Percentiles rank a stretch among this genome's conserved stretches.
These are phyloP conservation scores for Botryotinia calthae DNA, from an alignment of 2,329 filamentous ascomycete genomes.

Conservation along the genomic window DNA sequence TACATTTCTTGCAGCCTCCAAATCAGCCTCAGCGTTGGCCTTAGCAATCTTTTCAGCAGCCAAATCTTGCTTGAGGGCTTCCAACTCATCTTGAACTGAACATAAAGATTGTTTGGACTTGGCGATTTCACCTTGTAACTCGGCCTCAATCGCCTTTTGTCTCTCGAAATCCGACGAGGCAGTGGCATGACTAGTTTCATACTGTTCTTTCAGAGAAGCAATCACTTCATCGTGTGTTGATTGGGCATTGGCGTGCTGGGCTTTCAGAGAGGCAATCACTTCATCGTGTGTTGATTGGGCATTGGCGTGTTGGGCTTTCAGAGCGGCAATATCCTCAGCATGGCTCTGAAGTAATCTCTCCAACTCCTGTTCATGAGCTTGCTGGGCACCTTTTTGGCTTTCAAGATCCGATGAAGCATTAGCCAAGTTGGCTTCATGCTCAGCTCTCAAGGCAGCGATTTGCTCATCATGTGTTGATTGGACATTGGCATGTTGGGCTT, in stretches of 20 bases:
- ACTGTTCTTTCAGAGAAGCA: constrained; percentile 45
- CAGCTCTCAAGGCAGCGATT: constrained; percentile 37
- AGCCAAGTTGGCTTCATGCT: background rate
- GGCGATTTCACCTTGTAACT: constrained; percentile 47
- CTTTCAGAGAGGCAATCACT: constrained; percentile 39
- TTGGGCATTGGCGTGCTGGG: constrained; percentile 47
- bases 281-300: constrained; percentile 50
- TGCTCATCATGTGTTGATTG: constrained; percentile 49
- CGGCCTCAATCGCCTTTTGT: constrained; percentile 40
- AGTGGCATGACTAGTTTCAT: constrained; percentile 42
- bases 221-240: constrained; percentile 45
- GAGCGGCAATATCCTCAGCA: constrained; percentile 40
- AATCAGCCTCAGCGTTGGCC: constrained; percentile 48
- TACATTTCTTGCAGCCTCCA: constrained; percentile 56
- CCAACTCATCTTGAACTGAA: constrained; percentile 32
- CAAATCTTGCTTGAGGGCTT: constrained; percentile 34
- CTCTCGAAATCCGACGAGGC: constrained; percentile 29
- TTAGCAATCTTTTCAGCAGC: constrained; percentile 47
- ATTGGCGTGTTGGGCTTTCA: constrained; percentile 45
- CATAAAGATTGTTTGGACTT: constrained; percentile 43
- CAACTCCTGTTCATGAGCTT: background rate
- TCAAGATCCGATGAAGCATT: background rate
- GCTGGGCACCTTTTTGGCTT: background rate
- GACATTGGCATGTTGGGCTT: constrained; percentile 45
- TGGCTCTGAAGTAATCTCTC: constrained; percentile 39